Base-by-base conservation (phyloP, 2,329 filamentous ascomycete species). In the Diaporthe destruens region DNA sequence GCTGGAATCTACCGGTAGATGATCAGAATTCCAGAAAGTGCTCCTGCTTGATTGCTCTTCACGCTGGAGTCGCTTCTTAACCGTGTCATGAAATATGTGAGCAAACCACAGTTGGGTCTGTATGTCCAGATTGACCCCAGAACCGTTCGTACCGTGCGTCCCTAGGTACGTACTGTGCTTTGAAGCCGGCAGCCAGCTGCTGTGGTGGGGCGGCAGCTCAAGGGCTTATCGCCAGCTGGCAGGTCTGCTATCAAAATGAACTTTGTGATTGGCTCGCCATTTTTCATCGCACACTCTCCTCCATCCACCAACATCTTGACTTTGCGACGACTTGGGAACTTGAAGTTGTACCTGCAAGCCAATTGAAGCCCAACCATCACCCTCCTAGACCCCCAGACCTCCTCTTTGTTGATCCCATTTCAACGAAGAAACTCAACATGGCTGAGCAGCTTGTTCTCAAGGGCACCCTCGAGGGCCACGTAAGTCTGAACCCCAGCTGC, bases 391-490 rank as follows among this genome's bases (percentile, higher is more conserved):
- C 77, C 80, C 69, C 69, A 73, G 74, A 71, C 68, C 74, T 71
- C 81, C 81, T 82, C 81, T 81, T 74, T 74, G 72, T 74, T 74
- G 72, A 74, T 70, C 66, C 79, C 79, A 83, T 81, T 76, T 77
- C 82, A 75, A 77, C 77, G 76, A 76, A 77, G 76, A 72, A 72
- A 80, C 82, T 81, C 83, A 86, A 82, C 82, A 96, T 96, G 94
- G 92, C 93, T 90, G 94, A 96, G 91, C 93, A 96, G 91, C 90
- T 96, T 86, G 94, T 97, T 89, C 93, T 96, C 87, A 95, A 96
- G 90, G 94, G 94, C 86, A 96, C 94, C 90, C 94, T 97, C 86
- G 94, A 96, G 93, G 96, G 96, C 92, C 96, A 98, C 92, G 89
- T 91, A 89, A 84, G 89, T 90, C 90, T 80, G 74, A 77, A 75